Base-by-base conservation (phyloP, 1,284 basidiomycete species). In the Pholiota adiposa region DNA sequence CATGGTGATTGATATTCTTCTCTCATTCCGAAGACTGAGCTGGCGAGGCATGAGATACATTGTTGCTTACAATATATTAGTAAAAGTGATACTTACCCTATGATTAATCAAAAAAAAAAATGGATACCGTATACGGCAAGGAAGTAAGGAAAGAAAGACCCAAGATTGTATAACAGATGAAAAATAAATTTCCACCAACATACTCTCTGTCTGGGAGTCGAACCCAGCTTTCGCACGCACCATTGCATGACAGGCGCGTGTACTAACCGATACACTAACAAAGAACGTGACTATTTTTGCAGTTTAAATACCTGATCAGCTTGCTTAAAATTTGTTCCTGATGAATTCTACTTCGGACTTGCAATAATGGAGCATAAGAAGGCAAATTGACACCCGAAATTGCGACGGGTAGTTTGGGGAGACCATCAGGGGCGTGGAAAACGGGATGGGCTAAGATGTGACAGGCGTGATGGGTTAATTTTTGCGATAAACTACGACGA, bases 401-500 rank as follows among this genome's bases (percentile, higher is more conserved):
- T 8, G 19, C 7, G 21, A 44, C 6, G 19, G 16, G 18, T n/a
- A 44, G 43, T 21, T 44, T 21, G 23, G n/a, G 5, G 8, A 4
- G 19, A 44, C 5, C 19, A 25, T 25, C 23, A 23, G 14, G 16
- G 54, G 59, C 52, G 59, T 55, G 38, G 52, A 55, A 56, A 44
- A 53, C 19, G 52, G n/a, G 50, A 27, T 27, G 50, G 18, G 54
- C 49, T 46, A 54, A 55, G 52, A 59, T 56, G 56, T 55, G 58
- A 58, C 54, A 33, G 6, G 34, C 7, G 54, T 34, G 51, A 38
- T 38, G 33, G 25, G 21, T 6, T n/a, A 18, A 58, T 52, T 53
- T 63, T 63, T 53, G 16, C 36, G 27, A 25, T 41, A 36, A 16
- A 27, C 21, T 21, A 50, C 25, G 21, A 60, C 56, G 38, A 69